phyloP scores from a whole-genome alignment of 805 yeast species.

The Spathaspora boniae region DNA sequence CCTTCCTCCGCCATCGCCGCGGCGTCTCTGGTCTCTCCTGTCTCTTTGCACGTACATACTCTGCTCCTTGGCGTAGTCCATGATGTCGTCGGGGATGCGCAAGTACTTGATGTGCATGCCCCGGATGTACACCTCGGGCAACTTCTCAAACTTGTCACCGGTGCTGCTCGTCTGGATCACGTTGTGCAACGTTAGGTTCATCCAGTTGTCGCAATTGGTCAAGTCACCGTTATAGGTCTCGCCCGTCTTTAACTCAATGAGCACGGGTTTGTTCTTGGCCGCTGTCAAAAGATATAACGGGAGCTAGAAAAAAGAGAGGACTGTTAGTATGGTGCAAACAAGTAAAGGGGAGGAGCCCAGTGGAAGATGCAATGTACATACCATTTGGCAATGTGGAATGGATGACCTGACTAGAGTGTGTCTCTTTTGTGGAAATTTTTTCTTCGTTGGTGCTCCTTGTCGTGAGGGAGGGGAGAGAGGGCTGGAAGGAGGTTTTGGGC shows the following conservation, averaged over 20 bases:
- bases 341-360: too few species aligned
- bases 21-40: constrained; percentile 42
- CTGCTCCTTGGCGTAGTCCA: constrained; percentile 72
- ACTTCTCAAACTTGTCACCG: constrained; percentile 59
- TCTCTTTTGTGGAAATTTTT: too few species aligned
- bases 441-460: too few species aligned
- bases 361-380: too few species aligned
- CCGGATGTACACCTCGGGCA: constrained; percentile 75
- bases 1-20: constrained; percentile 34
- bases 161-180: constrained; percentile 64
- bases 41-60: constrained; percentile 49
- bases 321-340: constrained; percentile 11
- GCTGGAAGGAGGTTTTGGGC: too few species aligned
- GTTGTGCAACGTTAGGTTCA: constrained; percentile 83
- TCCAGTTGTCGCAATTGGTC: constrained; percentile 88
- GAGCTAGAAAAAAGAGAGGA: constrained; percentile 64
- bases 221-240: constrained; percentile 83
- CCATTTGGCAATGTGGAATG: too few species aligned
- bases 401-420: too few species aligned
- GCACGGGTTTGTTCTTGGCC: constrained; percentile 81
- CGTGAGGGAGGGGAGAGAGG: too few species aligned
- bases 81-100: constrained; percentile 69
- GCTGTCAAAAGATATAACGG: constrained; percentile 89
- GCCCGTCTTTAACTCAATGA: constrained; percentile 89
- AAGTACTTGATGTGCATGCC: constrained; percentile 81